Evolutionary conservation across 108 stramenopile species (phyloP).

Genomic region (Hondaea fermentalgiana): DNA sequence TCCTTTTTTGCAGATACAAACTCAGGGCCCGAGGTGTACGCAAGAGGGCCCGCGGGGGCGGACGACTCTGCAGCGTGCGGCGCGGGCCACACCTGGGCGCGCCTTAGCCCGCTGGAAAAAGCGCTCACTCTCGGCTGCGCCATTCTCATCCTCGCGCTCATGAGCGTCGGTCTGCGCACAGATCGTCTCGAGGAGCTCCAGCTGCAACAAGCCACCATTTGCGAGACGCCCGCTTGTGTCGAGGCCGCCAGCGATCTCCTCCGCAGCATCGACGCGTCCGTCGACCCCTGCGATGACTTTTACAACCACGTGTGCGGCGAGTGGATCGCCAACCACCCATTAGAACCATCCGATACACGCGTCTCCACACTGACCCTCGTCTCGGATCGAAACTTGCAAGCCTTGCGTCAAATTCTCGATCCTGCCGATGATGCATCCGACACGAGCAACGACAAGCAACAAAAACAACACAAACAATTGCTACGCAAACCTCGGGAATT

Average conservation of each 20-base stretch:
- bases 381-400: not conserved
- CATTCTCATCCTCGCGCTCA: not conserved
- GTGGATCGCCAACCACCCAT: not conserved
- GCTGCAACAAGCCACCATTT: not conserved
- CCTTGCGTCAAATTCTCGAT: not conserved
- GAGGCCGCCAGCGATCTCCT: not conserved
- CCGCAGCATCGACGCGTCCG: not conserved
- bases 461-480: not conserved
- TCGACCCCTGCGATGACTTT: not conserved
- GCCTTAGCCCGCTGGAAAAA: not conserved
- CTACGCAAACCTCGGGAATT: not conserved
- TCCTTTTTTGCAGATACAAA: not conserved
- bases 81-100: not conserved
- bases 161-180: not conserved
- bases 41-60: no score
- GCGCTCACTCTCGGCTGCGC: not conserved
- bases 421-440: not conserved
- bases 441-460: not conserved
- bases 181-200: not conserved
- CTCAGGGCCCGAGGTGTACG: no score
- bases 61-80: no score
- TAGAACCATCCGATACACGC: not conserved
- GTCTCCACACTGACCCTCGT: not conserved
- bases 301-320: not conserved
- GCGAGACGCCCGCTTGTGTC: not conserved